Percentiles rank a stretch among this genome's conserved stretches.
These are phyloP conservation scores for Pythium phragmiticola DNA, from an alignment of 352 stramenopile genomes.

Conservation along the genomic window DNA sequence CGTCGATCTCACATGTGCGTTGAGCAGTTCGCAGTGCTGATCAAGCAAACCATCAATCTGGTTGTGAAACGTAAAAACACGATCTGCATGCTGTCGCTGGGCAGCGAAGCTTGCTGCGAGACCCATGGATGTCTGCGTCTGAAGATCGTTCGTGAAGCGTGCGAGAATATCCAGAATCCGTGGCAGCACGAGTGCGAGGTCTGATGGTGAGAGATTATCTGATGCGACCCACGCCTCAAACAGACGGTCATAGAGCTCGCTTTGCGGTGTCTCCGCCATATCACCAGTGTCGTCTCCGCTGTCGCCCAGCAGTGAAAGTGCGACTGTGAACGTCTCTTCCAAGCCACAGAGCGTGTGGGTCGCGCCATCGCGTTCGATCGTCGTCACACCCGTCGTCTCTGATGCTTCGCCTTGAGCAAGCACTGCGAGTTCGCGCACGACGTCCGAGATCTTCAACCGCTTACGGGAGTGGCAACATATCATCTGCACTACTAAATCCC, in stretches of 20 bases:
- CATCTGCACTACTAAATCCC: conserved; percentile 10
- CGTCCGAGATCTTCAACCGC: conserved; percentile 8
- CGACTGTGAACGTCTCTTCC: background rate
- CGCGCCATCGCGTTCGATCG: background rate
- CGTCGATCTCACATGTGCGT: too few species aligned
- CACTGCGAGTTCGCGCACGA: conserved; percentile 10
- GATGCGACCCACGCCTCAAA: background rate
- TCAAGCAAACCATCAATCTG: too few species aligned
- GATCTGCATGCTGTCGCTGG: background rate
- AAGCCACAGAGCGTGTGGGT: background rate
- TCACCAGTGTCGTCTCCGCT: background rate
- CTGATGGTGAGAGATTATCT: background rate
- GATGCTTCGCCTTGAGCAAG: conserved; percentile 5
- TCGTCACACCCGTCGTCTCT: background rate
- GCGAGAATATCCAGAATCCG: background rate
- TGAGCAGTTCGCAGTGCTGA: too few species aligned
- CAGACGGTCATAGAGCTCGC: background rate
- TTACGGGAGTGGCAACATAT: background rate
- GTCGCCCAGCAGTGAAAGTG: background rate
- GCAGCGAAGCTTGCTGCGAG: background rate
- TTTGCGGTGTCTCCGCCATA: background rate
- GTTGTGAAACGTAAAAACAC: conserved; percentile 13
- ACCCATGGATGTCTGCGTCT: background rate
- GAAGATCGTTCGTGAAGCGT: background rate
- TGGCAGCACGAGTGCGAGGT: background rate